Conservation (phyloP, 805 yeast species). For the Kuraishia hungarica region DNA sequence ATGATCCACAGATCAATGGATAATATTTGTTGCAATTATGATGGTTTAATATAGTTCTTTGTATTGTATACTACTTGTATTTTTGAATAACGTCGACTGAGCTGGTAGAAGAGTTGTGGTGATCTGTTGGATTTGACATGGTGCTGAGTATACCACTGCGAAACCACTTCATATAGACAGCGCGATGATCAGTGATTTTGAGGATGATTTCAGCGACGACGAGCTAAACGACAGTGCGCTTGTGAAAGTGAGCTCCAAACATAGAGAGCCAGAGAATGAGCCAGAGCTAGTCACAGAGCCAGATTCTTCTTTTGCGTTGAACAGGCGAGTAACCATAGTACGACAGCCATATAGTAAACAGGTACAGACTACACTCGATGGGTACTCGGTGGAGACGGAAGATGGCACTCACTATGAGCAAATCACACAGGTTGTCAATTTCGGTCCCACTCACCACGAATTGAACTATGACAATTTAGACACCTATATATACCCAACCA, state of each 20-base stretch:
- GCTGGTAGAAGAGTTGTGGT: no score
- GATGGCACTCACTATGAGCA: conserved; percentile 16
- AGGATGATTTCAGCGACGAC: background rate
- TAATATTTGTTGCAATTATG: no score
- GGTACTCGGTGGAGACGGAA: conserved; percentile 9
- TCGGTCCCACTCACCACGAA: conserved; percentile 40
- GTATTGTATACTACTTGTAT: no score
- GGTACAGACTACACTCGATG: conserved; percentile 18
- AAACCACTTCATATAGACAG: background rate
- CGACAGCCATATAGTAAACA: background rate
- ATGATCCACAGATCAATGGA: no score
- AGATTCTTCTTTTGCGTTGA: background rate
- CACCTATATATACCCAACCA: conserved; percentile 75
- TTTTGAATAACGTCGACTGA: no score
- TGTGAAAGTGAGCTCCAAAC: background rate
- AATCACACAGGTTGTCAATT: conserved; percentile 14
- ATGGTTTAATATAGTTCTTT: no score
- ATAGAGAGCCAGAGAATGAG: background rate
- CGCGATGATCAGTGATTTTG: background rate
- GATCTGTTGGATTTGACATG: no score
- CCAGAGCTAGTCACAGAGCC: background rate
- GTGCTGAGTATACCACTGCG: background rate
- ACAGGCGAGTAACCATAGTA: background rate
- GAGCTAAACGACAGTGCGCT: background rate
- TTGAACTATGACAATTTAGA: conserved; percentile 28